phyloP scores from a whole-genome alignment of 148 eudicot species.

The Vaccinium darrowii region DNA sequence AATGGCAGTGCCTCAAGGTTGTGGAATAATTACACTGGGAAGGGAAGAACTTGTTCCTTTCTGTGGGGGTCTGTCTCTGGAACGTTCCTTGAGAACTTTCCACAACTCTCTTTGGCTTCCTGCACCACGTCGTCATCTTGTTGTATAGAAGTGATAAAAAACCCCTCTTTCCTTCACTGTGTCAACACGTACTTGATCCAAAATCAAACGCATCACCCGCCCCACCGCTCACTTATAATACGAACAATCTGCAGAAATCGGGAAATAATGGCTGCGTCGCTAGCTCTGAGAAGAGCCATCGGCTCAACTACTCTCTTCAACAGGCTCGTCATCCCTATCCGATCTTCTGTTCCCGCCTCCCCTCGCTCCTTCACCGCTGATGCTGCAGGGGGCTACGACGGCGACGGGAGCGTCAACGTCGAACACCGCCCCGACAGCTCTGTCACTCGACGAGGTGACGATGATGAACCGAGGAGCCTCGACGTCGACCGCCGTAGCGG shows the following conservation, averaged over 20 bases:
- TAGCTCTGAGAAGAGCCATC: constrained; percentile 46
- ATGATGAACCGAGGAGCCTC: constrained; percentile 30
- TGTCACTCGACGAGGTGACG: constrained; percentile 10
- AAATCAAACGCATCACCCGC: not conserved
- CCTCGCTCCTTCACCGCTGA: constrained; percentile 46
- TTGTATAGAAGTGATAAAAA: no score
- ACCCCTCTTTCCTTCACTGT: not conserved
- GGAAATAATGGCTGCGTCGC: constrained; percentile 37
- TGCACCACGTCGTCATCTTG: not conserved
- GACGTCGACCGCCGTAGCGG: constrained; percentile 36
- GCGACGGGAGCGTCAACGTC: not conserved
- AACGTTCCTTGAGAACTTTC: constrained; percentile 24
- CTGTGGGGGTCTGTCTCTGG: no score
- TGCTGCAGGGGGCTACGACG: constrained; percentile 15
- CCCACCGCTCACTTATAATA: no score
- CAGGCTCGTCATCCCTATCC: constrained; percentile 31
- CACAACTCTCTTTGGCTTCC: not conserved
- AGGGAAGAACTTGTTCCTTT: no score
- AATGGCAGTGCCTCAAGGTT: no score
- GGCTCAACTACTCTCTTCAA: constrained; percentile 25
- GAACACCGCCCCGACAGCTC: not conserved
- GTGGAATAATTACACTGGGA: no score
- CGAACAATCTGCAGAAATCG: no score
- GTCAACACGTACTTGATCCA: not conserved
- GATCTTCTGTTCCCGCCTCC: constrained; percentile 24